Evolutionary conservation across 208 protist species (phyloP).

Genomic region (Acanthamoeba triangularis): DNA sequence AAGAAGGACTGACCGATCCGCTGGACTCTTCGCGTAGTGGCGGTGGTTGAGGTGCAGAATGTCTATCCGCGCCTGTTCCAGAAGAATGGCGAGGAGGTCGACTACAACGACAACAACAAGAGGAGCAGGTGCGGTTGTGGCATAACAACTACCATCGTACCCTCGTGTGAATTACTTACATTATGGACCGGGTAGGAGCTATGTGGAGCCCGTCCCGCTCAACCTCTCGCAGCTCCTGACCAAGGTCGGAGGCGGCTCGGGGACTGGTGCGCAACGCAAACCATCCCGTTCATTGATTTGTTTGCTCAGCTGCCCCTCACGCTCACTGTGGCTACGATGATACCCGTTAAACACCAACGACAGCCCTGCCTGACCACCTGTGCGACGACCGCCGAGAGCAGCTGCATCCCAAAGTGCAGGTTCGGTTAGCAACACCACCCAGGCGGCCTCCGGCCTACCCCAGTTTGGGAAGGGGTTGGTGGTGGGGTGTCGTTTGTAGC

Average conservation of each 20-base stretch:
- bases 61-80: constrained; percentile 38
- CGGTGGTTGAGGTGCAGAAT: background rate
- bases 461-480: too few species aligned
- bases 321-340: too few species aligned
- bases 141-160: too few species aligned
- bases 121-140: background rate
- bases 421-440: too few species aligned
- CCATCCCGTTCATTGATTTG: background rate
- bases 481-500: too few species aligned
- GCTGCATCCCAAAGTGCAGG: background rate
- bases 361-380: background rate
- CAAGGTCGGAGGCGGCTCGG: constrained; percentile 5
- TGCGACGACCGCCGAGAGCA: background rate
- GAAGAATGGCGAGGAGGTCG: constrained; percentile 6
- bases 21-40: background rate
- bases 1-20: background rate
- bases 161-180: too few species aligned
- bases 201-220: constrained; percentile 1
- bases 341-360: background rate
- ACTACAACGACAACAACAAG: constrained; percentile 8
- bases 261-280: background rate
- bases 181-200: too few species aligned
- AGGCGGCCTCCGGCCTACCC: too few species aligned
- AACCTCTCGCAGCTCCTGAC: background rate
- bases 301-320: background rate